Conservation (phyloP, 1,139 yeast genomes). For the Yamadazyma conglobata region DNA sequence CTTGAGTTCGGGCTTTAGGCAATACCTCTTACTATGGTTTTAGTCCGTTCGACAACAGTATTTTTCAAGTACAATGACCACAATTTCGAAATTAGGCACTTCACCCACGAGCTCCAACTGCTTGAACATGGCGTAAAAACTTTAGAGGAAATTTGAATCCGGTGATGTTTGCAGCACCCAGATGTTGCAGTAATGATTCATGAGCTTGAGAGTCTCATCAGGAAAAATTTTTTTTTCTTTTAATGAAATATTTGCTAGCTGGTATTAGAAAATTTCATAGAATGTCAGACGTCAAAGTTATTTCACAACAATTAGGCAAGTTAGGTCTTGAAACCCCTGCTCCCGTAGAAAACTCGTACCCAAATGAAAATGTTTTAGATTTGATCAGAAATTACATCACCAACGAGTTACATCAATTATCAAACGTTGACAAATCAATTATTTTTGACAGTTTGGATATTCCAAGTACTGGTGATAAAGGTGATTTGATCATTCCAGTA, state of each 20-base stretch:
- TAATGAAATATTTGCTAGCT: slow-evolving; percentile 15
- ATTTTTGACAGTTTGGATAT: slow-evolving; percentile 88
- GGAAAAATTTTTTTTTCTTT: slow-evolving; percentile 6
- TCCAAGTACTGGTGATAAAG: slow-evolving; percentile 82
- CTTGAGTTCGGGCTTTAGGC: too few species aligned
- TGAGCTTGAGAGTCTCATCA: slow-evolving; percentile 2
- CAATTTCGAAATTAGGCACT: too few species aligned
- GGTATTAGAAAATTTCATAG: slow-evolving; percentile 11
- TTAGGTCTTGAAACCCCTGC: slow-evolving; percentile 36
- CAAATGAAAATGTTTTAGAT: slow-evolving; percentile 75
- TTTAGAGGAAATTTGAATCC: too few species aligned
- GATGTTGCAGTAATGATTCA: too few species aligned
- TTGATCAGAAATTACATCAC: slow-evolving; percentile 87
- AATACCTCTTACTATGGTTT: too few species aligned
- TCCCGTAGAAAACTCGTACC: slow-evolving; percentile 44
- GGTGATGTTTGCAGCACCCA: too few species aligned
- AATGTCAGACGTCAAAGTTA: slow-evolving; percentile 24
- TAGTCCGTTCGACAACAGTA: too few species aligned
- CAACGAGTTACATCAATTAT: slow-evolving; percentile 65
- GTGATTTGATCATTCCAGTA: slow-evolving; percentile 88
- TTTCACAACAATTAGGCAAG: slow-evolving; percentile 33
- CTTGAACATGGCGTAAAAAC: too few species aligned
- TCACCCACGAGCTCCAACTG: too few species aligned
- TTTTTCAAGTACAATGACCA: too few species aligned
- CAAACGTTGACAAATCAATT: slow-evolving; percentile 65